Conservation (phyloP, 208 protist genomes). For the Porcisia hertigi region DNA sequence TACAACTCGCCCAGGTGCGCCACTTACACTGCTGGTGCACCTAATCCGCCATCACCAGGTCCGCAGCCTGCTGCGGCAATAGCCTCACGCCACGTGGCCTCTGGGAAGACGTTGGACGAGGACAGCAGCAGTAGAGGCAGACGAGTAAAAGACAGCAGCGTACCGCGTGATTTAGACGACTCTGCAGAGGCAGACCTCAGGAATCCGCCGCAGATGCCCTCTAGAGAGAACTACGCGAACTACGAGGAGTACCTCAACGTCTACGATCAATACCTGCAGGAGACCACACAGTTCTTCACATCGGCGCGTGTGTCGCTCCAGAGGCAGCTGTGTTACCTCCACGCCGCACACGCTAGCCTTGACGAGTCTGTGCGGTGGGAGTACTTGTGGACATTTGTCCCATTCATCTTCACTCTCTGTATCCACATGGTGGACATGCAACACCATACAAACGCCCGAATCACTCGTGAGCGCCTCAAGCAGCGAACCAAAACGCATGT, state of each 20-base stretch:
- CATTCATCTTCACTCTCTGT: slow-evolving; percentile 35
- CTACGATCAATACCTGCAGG: slow-evolving; percentile 47
- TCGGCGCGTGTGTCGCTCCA: slow-evolving; percentile 20
- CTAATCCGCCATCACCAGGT: not conserved
- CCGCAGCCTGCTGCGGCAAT: not conserved
- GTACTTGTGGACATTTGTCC: slow-evolving; percentile 57
- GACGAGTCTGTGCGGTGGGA: slow-evolving; percentile 33
- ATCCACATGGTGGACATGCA: slow-evolving; percentile 53
- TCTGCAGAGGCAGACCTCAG: not conserved
- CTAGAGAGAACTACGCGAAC: slow-evolving; percentile 20
- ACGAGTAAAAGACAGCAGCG: not conserved
- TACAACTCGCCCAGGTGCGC: not conserved
- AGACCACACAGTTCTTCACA: slow-evolving; percentile 5
- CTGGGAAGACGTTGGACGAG: not conserved
- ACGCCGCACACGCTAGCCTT: slow-evolving; percentile 18
- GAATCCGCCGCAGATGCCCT: slow-evolving; percentile 24
- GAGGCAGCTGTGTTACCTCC: slow-evolving; percentile 10
- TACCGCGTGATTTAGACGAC: not conserved
- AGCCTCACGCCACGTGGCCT: not conserved
- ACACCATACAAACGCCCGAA: slow-evolving; percentile 43
- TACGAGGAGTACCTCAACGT: slow-evolving; percentile 53
- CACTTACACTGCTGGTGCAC: not conserved
- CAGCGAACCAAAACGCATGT: slow-evolving; percentile 41
- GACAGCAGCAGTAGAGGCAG: not conserved
- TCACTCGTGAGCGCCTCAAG: slow-evolving; percentile 42